Base-by-base conservation (phyloP, 1,284 basidiomycete species). In the Leccinum subfulvum region DNA sequence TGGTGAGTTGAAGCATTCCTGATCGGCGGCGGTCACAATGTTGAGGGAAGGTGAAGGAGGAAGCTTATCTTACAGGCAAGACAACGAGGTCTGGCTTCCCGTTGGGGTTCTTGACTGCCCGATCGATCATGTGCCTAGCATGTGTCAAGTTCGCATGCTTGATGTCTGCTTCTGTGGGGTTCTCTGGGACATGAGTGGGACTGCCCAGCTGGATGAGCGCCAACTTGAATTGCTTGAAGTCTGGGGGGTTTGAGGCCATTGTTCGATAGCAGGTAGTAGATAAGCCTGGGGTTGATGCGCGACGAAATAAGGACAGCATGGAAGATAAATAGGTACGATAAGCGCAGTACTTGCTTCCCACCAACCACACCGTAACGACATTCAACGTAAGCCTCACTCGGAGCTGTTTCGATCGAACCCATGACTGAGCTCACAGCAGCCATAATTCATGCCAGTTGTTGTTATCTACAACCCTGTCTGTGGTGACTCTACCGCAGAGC, bases 1-100 rank as follows among this genome's bases (percentile, higher is more conserved):
- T 0, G 96, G 95, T 13, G 94, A 96, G 77, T 99, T 99, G 82
- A 99, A 99, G 79, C 95, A 95, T 84, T 99, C 97, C 88, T 96
- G 69, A 23, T 58, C n/a, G n/a, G 33, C 0, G 53, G 47, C 14
- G 23, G 26, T 33, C 54, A 53, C 18, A 47, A 60, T 65, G 56
- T 33, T 10, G 6, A 18, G 53, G 16, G 9, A 39, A 41, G 5
- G 18, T 18, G 37, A n/a, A 35, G 59, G 21, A 33, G 21, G n/a
- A 51, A 13, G 23, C 26, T 23, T n/a, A 13, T 73, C 87, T 64
- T 67, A 92, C 95, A 3, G 97, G 97, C 47, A 99, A 80, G 14
- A 97, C 94, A 66, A 98, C 86, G 16, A 98, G 73, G 70, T 94
- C 84, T 35, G 94, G 91, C 73, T 86, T 90, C 37, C 58, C 64